Base-by-base conservation (phyloP, 495 filamentous ascomycete species). In the Hyaloscypha variabilis region DNA sequence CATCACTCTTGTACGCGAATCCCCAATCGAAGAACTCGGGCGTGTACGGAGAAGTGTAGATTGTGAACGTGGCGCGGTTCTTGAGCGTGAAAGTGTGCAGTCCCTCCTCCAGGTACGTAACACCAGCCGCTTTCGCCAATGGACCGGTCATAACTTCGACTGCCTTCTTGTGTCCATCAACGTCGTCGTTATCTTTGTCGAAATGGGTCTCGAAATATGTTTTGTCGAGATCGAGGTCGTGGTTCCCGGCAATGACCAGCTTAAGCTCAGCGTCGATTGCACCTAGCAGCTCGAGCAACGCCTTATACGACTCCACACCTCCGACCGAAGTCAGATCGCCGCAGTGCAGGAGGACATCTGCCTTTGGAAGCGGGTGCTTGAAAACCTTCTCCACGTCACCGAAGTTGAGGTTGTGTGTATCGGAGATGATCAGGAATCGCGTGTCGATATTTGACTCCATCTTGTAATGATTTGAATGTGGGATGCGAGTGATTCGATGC, bases 231-330 rank as follows among this genome's bases (percentile, higher is more conserved):
- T 85, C 85, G 62, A 90, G 83, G 71, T 94, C 91, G 75, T 94
- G 91, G 73, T 94, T 94, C 0, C 91, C 91, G 1, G 91, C 86
- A 58, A 96, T 92, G 36, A 94, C 85, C 39, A 96, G 76, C 65
- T 94, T 96, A 6, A 93, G 75, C 23, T 88, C 83, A 0, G 91
- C 90, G 6, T 84, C 69, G 60, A 88, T 82, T 0, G 59, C 67
- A 19, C 72, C 71, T 17, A 95, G 77, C 71, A 90, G 81, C 2
- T 76, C 59, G 24, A 93, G 69, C 10, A 80, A 77, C 8, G 68
- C 62, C 17, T 78, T 72, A 69, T 88, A 87, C 68, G 92, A 84
- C 49, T 72, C 56, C 2, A 83, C 54, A 17, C 81, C 80, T 2
- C 89, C 90, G 58, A 85, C 75, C 60, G 84, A 82, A 17, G 90